Base-by-base conservation (phyloP, 108 stramenopile species). In the Cyclotella distinguenda region DNA sequence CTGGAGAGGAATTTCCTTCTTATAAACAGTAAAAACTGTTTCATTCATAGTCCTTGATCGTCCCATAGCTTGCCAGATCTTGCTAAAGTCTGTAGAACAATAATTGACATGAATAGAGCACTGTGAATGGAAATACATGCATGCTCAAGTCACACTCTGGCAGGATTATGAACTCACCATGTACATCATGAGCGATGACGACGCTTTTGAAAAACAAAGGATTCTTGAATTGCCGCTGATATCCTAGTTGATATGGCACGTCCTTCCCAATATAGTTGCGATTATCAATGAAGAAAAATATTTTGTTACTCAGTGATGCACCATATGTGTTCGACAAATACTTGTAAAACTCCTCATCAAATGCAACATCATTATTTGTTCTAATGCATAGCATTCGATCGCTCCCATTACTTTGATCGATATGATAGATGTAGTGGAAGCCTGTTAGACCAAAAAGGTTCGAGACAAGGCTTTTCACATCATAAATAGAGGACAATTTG, bases 61-160 rank as follows among this genome's bases (percentile, higher is more conserved):
- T 2, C 81, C 81, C 77, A 82, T 78, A 16, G 81, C 81, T 70
- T 82, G 81, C 81, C 81, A 82, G 35, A 82, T 82, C 77, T 79
- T 82, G 28, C 70, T 72, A 34, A 82, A 82, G 53, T 82, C 81
- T 48, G 70, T 26, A 5, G 49, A 12, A 9, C n/a, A 50, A 26
- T 7, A 26, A 46, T 18, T 6, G 6, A 46, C 45, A 46, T 18
- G 16, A 16, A 5, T 4, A 16, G 16, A 16, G 40, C 2, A 42
- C 5, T 42, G 13, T 16, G 2, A 2, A 16, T 5, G 40, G 1
- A 42, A 16, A 42, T 16, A 13, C 5, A 42, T 13, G 16, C 40
- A 16, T 42, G 5, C 40, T 2, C 16, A 16, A 2, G 18, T 1
- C 21, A 10, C 21, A 48, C 10, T 23, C 23, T 13, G 18, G n/a